Evolutionary conservation across 768 basidiomycete species (phyloP).

Genomic region (Tremella mesenterica): DNA sequence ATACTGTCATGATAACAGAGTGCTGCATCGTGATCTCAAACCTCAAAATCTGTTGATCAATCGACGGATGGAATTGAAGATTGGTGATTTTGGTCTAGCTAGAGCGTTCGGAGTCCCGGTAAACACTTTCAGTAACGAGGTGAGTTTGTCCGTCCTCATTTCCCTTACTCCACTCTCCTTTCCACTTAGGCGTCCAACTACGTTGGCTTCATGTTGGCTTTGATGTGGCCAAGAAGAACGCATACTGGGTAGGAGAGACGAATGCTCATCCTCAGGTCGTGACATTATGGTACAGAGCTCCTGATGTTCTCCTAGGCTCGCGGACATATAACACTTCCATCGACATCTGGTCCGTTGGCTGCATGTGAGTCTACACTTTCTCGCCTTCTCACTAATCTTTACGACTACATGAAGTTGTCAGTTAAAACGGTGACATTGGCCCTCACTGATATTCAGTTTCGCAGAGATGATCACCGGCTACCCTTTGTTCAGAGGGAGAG

Average conservation of each 20-base stretch:
- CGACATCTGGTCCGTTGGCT: conserved; percentile 97
- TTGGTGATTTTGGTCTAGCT: conserved; percentile 96
- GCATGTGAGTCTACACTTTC: conserved; percentile 52
- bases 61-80: conserved; percentile 87
- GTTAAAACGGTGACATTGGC: not conserved
- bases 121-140: conserved; percentile 96
- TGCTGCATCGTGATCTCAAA: conserved; percentile 93
- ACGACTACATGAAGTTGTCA: too few species aligned
- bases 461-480: conserved; percentile 99
- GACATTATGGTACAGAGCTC: conserved; percentile 96
- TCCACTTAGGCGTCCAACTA: not conserved
- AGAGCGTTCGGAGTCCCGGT: conserved; percentile 97
- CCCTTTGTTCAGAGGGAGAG: conserved; percentile 89
- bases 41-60: conserved; percentile 98
- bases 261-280: conserved; percentile 57
- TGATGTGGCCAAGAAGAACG: not conserved
- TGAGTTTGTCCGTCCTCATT: conserved; percentile 7
- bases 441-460: conserved; percentile 49
- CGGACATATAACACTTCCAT: conserved; percentile 97
- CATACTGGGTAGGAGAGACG: too few species aligned
- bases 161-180: too few species aligned
- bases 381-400: too few species aligned
- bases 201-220: not conserved
- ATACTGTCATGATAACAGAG: conserved; percentile 97
- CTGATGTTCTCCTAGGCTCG: conserved; percentile 92